phyloP scores from a whole-genome alignment of 2,329 filamentous ascomycete genomes.

The Trichoderma polysporum region DNA sequence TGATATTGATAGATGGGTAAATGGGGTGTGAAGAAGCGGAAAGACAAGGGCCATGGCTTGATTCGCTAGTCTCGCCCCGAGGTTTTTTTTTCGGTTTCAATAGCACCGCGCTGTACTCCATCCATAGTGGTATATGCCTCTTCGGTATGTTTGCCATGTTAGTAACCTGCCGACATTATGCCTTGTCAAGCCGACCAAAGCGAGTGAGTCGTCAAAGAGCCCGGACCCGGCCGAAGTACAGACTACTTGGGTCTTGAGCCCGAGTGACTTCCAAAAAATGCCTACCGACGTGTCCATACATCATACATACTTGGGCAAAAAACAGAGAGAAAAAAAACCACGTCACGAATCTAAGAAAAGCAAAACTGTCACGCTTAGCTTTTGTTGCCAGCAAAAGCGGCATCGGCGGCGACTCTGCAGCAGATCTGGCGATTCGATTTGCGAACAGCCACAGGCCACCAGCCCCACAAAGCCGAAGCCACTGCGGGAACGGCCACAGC shows the following conservation, averaged over 20 bases:
- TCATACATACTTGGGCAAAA: not conserved
- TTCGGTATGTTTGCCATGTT: not conserved
- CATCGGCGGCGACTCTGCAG: not conserved
- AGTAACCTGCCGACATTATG: not conserved
- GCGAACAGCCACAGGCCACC: constrained; percentile 24
- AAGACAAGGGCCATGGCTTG: not conserved
- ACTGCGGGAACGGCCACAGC: constrained; percentile 32
- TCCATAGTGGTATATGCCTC: not conserved
- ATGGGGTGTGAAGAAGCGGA: constrained; percentile 2
- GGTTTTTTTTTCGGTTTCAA: not conserved
- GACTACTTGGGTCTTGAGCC: constrained; percentile 31
- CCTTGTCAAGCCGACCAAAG: constrained; percentile 22
- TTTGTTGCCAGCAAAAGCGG: not conserved
- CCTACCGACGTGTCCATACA: not conserved
- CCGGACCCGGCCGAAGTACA: constrained; percentile 29
- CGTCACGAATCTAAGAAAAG: not conserved
- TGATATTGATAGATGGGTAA: constrained; percentile 4
- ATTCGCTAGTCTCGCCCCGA: not conserved
- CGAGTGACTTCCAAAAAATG: constrained; percentile 27
- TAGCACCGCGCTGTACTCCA: not conserved
- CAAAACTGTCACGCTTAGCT: not conserved
- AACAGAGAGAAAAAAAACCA: not conserved
- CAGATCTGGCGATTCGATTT: not conserved
- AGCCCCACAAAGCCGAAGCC: constrained; percentile 20
- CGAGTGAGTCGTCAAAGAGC: constrained; percentile 29